A percentile compares a stretch with the other conserved stretches of the same genome.
Conservation (phyloP, 2,329 filamentous ascomycete species). For the Fusarium nygamai region DNA sequence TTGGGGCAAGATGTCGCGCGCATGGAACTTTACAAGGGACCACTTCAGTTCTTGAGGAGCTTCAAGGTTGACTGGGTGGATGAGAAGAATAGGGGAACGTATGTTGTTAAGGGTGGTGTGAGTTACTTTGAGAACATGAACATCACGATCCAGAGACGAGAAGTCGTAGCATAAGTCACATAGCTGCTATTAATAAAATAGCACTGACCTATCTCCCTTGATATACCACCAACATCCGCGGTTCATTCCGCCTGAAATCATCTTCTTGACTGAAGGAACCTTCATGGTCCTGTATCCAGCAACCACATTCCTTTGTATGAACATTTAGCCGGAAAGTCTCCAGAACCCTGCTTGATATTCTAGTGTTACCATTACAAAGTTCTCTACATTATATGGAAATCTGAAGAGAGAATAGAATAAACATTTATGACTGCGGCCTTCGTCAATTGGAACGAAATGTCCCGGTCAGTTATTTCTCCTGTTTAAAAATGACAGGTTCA, state of each 20-base stretch:
- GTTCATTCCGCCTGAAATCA: accelerated
- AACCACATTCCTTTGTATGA: background rate
- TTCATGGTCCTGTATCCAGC: accelerated
- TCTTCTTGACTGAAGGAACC: accelerated
- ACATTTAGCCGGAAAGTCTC: accelerated
- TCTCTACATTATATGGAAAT: accelerated
- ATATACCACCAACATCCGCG: accelerated
- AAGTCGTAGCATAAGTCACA: background rate
- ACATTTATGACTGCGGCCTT: accelerated
- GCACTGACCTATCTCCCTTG: accelerated
- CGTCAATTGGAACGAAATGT: accelerated
- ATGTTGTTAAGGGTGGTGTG: slow-evolving; percentile 30
- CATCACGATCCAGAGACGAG: slow-evolving; percentile 16
- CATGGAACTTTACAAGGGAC: slow-evolving; percentile 51
- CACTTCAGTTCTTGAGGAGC: slow-evolving; percentile 20
- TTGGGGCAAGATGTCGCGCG: slow-evolving; percentile 56
- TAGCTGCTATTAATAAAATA: accelerated
- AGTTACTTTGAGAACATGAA: slow-evolving; percentile 34
- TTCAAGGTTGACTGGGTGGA: slow-evolving; percentile 26
- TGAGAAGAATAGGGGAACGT: slow-evolving; percentile 12
- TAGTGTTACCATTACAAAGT: accelerated
- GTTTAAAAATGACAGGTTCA: accelerated
- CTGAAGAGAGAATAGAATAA: accelerated
- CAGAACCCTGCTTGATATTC: accelerated
- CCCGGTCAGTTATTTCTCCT: accelerated